phyloP scores from a whole-genome alignment of 805 yeast genomes.

The Saccharomycopsis vini region DNA sequence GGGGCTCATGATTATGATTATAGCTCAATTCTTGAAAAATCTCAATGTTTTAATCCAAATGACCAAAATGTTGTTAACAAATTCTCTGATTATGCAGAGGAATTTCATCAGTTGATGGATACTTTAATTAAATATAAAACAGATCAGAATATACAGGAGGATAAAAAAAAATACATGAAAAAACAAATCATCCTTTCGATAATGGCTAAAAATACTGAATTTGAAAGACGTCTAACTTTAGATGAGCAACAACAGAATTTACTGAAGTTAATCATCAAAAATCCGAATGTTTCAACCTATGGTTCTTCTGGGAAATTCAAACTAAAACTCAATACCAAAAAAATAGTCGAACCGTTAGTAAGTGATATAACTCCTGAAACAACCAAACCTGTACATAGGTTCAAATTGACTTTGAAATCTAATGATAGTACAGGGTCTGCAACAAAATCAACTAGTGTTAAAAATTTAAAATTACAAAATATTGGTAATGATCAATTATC shows the following conservation, averaged over 20 bases:
- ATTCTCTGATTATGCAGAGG: conserved; percentile 6
- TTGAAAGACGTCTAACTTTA: conserved; percentile 7
- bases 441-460: too few relatives aligned
- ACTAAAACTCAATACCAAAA: neutral
- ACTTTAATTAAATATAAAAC: neutral
- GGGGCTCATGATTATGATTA: too few relatives aligned
- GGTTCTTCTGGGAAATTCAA: neutral
- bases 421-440: too few relatives aligned
- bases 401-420: too few relatives aligned
- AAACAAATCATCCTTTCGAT: conserved; percentile 6
- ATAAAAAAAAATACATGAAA: neutral
- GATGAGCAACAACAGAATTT: neutral
- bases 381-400: too few relatives aligned
- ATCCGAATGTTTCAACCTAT: neutral
- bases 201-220: conserved; percentile 10
- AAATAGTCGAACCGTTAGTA: conserved; percentile 3
- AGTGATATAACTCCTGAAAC: conserved; percentile 1
- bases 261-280: neutral
- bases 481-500: too few relatives aligned
- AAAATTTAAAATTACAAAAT: too few relatives aligned
- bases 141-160: neutral
- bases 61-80: neutral
- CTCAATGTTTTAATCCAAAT: too few relatives aligned
- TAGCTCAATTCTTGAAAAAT: too few relatives aligned
- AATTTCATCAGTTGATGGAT: conserved; percentile 3